Conservation (phyloP, 2,329 filamentous ascomycete genomes). For the Fusarium lyarnte region DNA sequence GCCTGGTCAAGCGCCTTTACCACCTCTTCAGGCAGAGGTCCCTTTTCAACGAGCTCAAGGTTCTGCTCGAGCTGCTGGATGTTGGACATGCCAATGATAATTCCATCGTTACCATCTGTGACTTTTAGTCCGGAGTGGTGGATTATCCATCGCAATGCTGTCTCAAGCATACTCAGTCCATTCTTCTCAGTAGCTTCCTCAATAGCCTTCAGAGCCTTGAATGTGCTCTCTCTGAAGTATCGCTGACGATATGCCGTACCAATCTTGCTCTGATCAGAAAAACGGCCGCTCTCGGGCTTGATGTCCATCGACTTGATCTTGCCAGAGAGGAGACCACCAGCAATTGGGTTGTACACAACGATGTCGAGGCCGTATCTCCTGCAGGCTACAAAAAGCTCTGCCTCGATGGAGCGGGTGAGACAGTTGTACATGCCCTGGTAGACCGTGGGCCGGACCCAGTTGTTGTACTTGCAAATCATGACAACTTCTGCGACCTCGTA, state of each 20-base stretch:
- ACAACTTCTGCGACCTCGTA: conserved; percentile 90
- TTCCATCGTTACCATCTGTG: conserved; percentile 64
- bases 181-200: conserved; percentile 75
- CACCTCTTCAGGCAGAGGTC: conserved; percentile 80
- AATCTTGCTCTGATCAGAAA: conserved; percentile 65
- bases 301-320: conserved; percentile 77
- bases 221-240: conserved; percentile 75
- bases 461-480: conserved; percentile 79
- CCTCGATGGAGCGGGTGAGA: conserved; percentile 78
- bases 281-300: conserved; percentile 73
- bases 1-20: conserved; percentile 79
- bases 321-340: conserved; percentile 81
- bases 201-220: conserved; percentile 72
- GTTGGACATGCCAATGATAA: conserved; percentile 69
- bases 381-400: conserved; percentile 78
- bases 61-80: conserved; percentile 67
- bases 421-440: conserved; percentile 92
- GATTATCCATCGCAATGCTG: conserved; percentile 75
- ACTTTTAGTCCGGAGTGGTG: conserved; percentile 73
- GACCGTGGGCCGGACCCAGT: conserved; percentile 84
- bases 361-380: conserved; percentile 80
- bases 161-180: conserved; percentile 75
- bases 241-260: conserved; percentile 70
- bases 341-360: conserved; percentile 84
- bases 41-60: conserved; percentile 68